Conservation (phyloP, 2,329 filamentous ascomycete species). For the Cordyceps cicadae region DNA sequence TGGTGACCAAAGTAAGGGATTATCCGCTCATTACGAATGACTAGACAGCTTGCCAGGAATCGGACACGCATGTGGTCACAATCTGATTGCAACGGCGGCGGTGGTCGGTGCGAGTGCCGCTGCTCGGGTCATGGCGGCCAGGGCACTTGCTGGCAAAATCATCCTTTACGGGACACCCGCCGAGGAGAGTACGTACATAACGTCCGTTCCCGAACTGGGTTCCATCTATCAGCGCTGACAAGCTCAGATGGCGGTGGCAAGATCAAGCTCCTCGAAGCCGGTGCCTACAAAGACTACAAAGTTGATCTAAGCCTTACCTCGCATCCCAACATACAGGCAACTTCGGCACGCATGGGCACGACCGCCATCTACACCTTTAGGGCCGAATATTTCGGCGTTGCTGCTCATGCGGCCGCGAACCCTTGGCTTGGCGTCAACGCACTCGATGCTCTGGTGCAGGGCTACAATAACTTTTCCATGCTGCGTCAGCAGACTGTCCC, state of each 20-base stretch:
- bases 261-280: slow-evolving; percentile 35
- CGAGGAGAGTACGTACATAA: slow-evolving; percentile 36
- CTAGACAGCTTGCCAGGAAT: slow-evolving; percentile 40
- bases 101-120: slow-evolving; percentile 39
- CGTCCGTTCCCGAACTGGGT: neutral
- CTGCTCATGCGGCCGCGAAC: slow-evolving; percentile 46
- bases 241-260: slow-evolving; percentile 36
- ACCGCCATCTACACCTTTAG: slow-evolving; percentile 41
- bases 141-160: slow-evolving; percentile 34
- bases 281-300: slow-evolving; percentile 31
- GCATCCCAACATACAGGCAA: slow-evolving; percentile 26
- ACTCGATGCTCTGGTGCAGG: slow-evolving; percentile 44
- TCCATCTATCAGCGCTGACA: neutral
- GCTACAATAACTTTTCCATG: slow-evolving; percentile 38
- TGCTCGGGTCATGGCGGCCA: slow-evolving; percentile 32
- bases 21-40: slow-evolving; percentile 27
- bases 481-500: slow-evolving; percentile 49
- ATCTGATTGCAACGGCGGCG: slow-evolving; percentile 43
- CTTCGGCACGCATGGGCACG: slow-evolving; percentile 41
- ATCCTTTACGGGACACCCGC: slow-evolving; percentile 45
- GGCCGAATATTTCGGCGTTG: slow-evolving; percentile 44
- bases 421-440: slow-evolving; percentile 53
- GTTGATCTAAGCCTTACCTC: slow-evolving; percentile 24
- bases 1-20: slow-evolving; percentile 22
- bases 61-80: slow-evolving; percentile 48